phyloP scores from a whole-genome alignment of 441 rosid genomes.

The Biscutella laevigata region DNA sequence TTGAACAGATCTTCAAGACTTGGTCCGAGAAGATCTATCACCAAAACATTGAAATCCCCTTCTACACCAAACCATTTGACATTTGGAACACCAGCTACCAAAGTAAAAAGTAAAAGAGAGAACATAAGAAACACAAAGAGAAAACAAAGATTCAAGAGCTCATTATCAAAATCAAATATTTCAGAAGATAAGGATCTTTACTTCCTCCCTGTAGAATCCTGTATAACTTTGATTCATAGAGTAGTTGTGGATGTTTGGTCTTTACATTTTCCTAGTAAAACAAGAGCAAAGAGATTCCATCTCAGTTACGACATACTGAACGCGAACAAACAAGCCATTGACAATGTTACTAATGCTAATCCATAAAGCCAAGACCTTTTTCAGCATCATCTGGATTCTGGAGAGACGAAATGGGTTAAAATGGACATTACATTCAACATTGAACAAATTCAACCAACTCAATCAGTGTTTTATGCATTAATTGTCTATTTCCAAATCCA shows the following conservation, averaged over 20 bases:
- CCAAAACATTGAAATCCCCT: conserved; percentile 82
- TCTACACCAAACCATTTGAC: conserved; percentile 87
- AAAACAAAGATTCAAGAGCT: background rate
- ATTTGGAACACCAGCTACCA: conserved; percentile 79
- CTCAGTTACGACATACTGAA: background rate
- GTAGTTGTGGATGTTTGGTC: conserved; percentile 84
- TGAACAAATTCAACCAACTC: background rate
- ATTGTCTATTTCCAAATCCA: too few relatives aligned
- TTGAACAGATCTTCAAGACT: conserved; percentile 89
- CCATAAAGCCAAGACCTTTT: too few relatives aligned
- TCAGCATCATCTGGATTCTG: too few relatives aligned
- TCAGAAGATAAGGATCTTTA: conserved; percentile 28
- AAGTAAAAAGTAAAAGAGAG: background rate
- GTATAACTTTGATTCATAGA: conserved; percentile 74
- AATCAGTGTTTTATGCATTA: too few relatives aligned
- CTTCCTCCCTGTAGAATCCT: conserved; percentile 93
- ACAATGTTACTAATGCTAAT: background rate
- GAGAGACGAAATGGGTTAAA: background rate
- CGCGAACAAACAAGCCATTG: background rate
- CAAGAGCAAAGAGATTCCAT: background rate
- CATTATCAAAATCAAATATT: background rate
- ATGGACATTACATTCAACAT: background rate
- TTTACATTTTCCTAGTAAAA: conserved; percentile 64
- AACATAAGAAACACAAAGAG: conserved; percentile 3
- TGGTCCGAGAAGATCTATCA: conserved; percentile 89